Evolutionary conservation across 108 stramenopile species (phyloP).

Genomic region (Skeletonema tropicum): DNA sequence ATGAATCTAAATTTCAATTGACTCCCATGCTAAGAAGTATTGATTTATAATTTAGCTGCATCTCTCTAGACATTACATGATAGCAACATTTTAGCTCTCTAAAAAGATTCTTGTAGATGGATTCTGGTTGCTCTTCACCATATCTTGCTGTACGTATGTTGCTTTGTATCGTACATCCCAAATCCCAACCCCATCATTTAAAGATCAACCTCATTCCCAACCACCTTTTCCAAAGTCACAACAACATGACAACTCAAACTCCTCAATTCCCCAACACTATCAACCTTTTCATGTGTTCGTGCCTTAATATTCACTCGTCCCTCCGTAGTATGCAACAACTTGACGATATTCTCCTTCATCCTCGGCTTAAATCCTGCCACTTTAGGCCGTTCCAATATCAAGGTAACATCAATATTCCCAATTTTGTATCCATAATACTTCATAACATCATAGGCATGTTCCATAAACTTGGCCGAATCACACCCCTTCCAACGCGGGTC

Average conservation of each 20-base stretch:
- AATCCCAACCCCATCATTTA: not conserved
- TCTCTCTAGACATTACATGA: too few species aligned
- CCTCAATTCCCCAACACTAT: slow-evolving; percentile 91
- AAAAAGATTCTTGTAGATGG: too few species aligned
- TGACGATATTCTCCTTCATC: slow-evolving; percentile 95
- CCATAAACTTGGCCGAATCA: slow-evolving; percentile 94
- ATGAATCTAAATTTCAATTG: too few species aligned
- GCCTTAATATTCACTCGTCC: slow-evolving; percentile 97
- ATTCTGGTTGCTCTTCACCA: not conserved
- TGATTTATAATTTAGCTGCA: too few species aligned
- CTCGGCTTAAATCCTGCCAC: slow-evolving; percentile 87
- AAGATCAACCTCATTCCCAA: not conserved
- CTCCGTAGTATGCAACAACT: slow-evolving; percentile 74
- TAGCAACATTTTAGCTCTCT: too few species aligned
- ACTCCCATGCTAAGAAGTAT: too few species aligned
- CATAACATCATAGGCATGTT: slow-evolving; percentile 90
- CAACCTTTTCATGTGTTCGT: slow-evolving; percentile 93
- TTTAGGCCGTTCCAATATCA: slow-evolving; percentile 90
- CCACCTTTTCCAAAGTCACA: slow-evolving; percentile 77
- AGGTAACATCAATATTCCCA: slow-evolving; percentile 90
- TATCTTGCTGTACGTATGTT: not conserved
- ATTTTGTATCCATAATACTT: slow-evolving; percentile 78
- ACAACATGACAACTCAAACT: slow-evolving; percentile 95
- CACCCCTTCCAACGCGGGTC: slow-evolving; percentile 95
- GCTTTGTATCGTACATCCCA: not conserved